Percentiles rank a stretch among this genome's conserved stretches.
phyloP scores from a whole-genome alignment of 2,329 filamentous ascomycete genomes.

The Xylariomycetidae sp. region DNA sequence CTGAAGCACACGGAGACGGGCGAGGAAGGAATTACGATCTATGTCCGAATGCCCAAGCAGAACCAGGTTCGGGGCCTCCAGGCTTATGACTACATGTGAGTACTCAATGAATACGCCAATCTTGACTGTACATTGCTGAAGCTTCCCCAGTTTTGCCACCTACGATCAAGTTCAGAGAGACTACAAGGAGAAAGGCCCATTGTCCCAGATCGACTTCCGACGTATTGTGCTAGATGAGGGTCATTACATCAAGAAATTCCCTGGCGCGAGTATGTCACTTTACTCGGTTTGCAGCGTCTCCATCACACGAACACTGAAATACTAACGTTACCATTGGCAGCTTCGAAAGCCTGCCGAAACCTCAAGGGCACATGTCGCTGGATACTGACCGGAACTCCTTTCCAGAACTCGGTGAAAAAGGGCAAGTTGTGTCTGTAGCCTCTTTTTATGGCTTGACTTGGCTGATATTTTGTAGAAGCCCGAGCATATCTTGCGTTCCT shows the following conservation, averaged over 20 bases:
- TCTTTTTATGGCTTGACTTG: background rate
- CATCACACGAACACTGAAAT: background rate
- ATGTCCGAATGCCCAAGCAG: too few species aligned
- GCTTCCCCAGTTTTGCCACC: constrained; percentile 4
- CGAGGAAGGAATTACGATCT: too few species aligned
- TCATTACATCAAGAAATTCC: constrained; percentile 8
- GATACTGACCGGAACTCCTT: constrained; percentile 11
- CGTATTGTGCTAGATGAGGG: constrained; percentile 13
- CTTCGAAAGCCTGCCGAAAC: constrained; percentile 8
- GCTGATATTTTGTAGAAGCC: constrained; percentile 7
- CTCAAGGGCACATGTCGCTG: constrained; percentile 8
- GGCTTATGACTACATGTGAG: constrained; percentile 4
- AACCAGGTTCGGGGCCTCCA: too few species aligned
- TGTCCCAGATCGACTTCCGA: constrained; percentile 9
- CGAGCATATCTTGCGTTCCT: constrained; percentile 10
- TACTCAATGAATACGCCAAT: background rate
- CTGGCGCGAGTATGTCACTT: constrained; percentile 6
- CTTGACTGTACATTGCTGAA: background rate
- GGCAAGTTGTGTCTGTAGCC: background rate
- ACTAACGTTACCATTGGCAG: background rate
- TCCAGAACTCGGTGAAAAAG: constrained; percentile 5
- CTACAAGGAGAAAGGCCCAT: background rate
- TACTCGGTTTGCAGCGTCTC: too few species aligned
- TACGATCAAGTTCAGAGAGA: constrained; percentile 8
- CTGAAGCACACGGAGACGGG: too few species aligned